Percentiles rank a stretch among this genome's conserved stretches.
These are phyloP conservation scores for Calonectria honghensis DNA, from an alignment of 2,329 filamentous ascomycete genomes.

Conservation along the genomic window DNA sequence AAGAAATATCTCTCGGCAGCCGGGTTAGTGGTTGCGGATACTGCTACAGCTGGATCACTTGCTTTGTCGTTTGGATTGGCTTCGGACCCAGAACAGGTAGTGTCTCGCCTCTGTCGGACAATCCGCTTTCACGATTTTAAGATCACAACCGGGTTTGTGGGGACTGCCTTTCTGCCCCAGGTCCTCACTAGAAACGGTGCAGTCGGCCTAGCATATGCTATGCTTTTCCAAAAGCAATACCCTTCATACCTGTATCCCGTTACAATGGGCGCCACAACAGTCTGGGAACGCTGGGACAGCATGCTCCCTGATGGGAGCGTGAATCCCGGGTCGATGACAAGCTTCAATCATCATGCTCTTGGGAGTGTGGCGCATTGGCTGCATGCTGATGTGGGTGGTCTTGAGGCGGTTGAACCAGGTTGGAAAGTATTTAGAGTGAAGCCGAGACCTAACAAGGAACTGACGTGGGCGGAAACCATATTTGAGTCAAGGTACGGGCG, in stretches of 20 bases:
- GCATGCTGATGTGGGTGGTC: background rate
- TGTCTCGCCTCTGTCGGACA: background rate
- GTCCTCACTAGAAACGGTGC: background rate
- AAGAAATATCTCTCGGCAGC: background rate
- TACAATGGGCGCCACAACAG: background rate
- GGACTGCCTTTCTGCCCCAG: background rate
- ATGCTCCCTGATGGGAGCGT: background rate
- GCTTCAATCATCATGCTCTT: slow-evolving; percentile 1
- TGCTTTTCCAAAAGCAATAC: background rate
- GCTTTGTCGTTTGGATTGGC: background rate
- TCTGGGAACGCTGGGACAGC: slow-evolving; percentile 9
- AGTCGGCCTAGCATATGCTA: background rate
- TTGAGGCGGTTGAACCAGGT: background rate
- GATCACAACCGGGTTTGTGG: background rate
- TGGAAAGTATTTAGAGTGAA: slow-evolving; percentile 2
- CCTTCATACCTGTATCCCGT: background rate
- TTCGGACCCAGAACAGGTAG: background rate
- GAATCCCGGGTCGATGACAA: background rate
- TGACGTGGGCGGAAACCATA: background rate
- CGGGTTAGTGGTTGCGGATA: background rate
- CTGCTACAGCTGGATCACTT: background rate
- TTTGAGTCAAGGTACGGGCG: slow-evolving; percentile 1
- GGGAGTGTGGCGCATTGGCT: background rate
- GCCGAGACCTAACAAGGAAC: background rate
- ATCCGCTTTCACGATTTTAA: background rate